Base-by-base conservation (phyloP, 2,329 filamentous ascomycete species). In the Diaporthe capsici region DNA sequence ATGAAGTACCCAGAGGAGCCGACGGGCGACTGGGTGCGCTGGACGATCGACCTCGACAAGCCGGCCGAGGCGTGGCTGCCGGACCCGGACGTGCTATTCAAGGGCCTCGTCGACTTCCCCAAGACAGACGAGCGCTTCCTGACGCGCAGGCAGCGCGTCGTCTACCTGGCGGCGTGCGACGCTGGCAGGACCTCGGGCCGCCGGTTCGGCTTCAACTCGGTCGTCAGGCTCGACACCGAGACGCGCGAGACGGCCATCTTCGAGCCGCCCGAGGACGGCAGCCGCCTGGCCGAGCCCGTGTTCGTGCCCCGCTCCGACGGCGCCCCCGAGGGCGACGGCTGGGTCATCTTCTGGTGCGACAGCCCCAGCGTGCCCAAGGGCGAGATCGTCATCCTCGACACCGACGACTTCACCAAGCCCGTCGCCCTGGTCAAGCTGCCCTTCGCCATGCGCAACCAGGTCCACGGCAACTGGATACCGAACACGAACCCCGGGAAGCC, bases 311-410 rank as follows among this genome's bases (percentile, higher is more conserved):
- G 83, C 17, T 75, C 79, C 0, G 79, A 80, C 2, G 80, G 81
- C 34, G 82, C 79, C 0, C 76, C 73, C 3, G 86, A 87, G 75
- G 85, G 84, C 1, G 85, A 87, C 58, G 86, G 86, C 0, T 87
- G 84, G 78, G 81, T 79, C 78, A 81, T 87, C n/a, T 84, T 82
- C n/a, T 75, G 82, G 75, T 78, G 82, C 25, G 80, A 83, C 53
- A 77, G 79, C 72, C 78, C 77, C 71, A 68, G 73, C 55, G 76
- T 67, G n/a, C 76, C 78, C 77, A 57, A 72, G 28, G 80, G 79
- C 72, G 77, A 81, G 77, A 75, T 81, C 58, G 76, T 79, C 39
- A 73, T 81, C 61, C 31, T 81, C 42, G 79, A 80, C 72, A 80
- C 78, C 6, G 39, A 61, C 22, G 71, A 80, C 71, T 79, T 79